A percentile compares a stretch with the other conserved stretches of the same genome.
Conservation (phyloP, 257 asterid genomes). For the Lavandula angustifolia region DNA sequence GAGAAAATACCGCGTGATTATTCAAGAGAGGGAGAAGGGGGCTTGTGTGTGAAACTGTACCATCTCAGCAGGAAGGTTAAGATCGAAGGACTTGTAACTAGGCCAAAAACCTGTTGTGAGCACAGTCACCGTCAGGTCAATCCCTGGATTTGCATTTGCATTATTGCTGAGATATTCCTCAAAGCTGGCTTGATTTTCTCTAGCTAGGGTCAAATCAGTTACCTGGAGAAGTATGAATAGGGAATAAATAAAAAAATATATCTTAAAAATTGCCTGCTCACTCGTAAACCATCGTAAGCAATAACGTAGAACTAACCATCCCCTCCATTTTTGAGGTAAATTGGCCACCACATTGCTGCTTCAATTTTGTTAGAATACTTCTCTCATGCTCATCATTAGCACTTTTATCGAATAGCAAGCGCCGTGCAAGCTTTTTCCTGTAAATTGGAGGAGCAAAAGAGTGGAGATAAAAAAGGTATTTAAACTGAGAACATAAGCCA, state of each 20-base stretch:
- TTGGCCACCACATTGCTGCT: slow-evolving; percentile 99
- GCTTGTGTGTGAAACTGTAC: slow-evolving; percentile 37
- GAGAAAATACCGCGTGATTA: not conserved
- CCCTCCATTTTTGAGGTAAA: slow-evolving; percentile 99
- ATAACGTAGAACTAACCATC: slow-evolving; percentile 61
- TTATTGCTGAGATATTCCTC: slow-evolving; percentile 80
- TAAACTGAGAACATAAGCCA: slow-evolving; percentile 16
- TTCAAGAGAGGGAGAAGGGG: not conserved
- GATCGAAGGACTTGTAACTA: slow-evolving; percentile 95
- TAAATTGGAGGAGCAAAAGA: slow-evolving; percentile 20
- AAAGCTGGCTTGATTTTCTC: slow-evolving; percentile 87
- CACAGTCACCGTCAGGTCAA: slow-evolving; percentile 94
- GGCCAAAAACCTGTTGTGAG: slow-evolving; percentile 99
- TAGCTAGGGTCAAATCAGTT: slow-evolving; percentile 92
- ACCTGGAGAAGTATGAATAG: slow-evolving; percentile 51
- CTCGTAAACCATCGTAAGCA: not conserved
- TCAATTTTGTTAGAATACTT: slow-evolving; percentile 90
- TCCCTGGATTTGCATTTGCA: slow-evolving; percentile 79
- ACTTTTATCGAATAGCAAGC: slow-evolving; percentile 93
- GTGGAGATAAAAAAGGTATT: not conserved
- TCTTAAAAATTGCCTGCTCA: not conserved
- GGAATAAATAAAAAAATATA: slow-evolving; percentile 5
- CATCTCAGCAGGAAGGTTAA: slow-evolving; percentile 95
- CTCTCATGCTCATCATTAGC: slow-evolving; percentile 99
- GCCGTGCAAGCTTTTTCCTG: slow-evolving; percentile 98